Conservation (phyloP, 306 rosid species). For the Pueraria montana region DNA sequence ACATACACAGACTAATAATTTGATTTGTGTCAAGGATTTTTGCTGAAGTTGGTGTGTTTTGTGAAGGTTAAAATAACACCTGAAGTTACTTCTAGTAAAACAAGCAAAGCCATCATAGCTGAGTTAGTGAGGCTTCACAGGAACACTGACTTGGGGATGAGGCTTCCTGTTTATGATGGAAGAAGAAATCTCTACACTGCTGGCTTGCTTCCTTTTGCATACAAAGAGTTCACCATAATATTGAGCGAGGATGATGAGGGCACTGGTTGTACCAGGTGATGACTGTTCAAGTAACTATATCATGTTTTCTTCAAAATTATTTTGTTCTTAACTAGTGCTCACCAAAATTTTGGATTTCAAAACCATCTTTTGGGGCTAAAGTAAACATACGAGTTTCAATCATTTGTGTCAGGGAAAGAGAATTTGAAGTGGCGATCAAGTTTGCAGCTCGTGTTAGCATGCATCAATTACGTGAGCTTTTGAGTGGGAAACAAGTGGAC, state of each 20-base stretch:
- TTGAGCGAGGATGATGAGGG: slow-evolving; percentile 49
- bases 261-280: slow-evolving; percentile 47
- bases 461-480: slow-evolving; percentile 60
- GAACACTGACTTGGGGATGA: slow-evolving; percentile 52
- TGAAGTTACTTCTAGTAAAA: slow-evolving; percentile 53
- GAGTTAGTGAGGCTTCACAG: slow-evolving; percentile 57
- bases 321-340: background rate
- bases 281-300: background rate
- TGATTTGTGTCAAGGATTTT: background rate
- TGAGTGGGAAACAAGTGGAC: slow-evolving; percentile 54
- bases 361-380: background rate
- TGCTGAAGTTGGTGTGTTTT: slow-evolving; percentile 11
- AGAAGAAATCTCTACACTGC: slow-evolving; percentile 61
- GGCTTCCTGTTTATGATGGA: slow-evolving; percentile 63
- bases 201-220: slow-evolving; percentile 57
- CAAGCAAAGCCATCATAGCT: slow-evolving; percentile 54
- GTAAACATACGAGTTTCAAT: background rate
- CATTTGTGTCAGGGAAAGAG: slow-evolving; percentile 51
- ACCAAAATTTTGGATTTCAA: slow-evolving; percentile 25
- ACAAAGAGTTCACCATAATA: slow-evolving; percentile 51
- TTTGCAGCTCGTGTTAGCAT: slow-evolving; percentile 56
- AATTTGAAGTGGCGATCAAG: slow-evolving; percentile 52
- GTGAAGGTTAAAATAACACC: slow-evolving; percentile 57
- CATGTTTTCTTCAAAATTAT: slow-evolving; percentile 1
- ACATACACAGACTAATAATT: background rate